phyloP scores from a whole-genome alignment of 2,329 filamentous ascomycete genomes.

The Talaromyces sp. region DNA sequence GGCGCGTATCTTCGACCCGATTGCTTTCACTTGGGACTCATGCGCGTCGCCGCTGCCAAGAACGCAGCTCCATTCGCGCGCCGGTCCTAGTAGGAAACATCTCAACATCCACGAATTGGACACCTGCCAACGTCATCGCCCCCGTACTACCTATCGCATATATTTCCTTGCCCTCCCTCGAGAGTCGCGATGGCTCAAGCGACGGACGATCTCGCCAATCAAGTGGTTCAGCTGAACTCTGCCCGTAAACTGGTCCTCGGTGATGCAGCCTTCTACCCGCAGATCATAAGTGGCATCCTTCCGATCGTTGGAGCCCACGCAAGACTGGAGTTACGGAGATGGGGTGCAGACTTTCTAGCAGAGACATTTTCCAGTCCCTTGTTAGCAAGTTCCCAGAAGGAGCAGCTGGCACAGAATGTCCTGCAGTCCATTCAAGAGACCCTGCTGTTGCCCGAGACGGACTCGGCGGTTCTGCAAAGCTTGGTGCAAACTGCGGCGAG shows the following conservation, averaged over 20 bases:
- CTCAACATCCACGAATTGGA: slow-evolving; percentile 9
- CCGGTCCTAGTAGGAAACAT: slow-evolving; percentile 4
- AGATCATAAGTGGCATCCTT: slow-evolving; percentile 89
- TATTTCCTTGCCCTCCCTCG: slow-evolving; percentile 11
- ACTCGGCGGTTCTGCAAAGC: slow-evolving; percentile 79
- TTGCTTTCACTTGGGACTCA: background rate
- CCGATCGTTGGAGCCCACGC: slow-evolving; percentile 80
- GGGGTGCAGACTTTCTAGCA: slow-evolving; percentile 93
- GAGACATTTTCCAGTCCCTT: slow-evolving; percentile 95
- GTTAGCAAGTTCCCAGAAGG: slow-evolving; percentile 76
- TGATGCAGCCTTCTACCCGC: slow-evolving; percentile 85
- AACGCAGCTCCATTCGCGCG: slow-evolving; percentile 14
- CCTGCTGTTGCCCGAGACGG: slow-evolving; percentile 72
- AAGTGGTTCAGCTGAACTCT: slow-evolving; percentile 84
- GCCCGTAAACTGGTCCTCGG: slow-evolving; percentile 86
- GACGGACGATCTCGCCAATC: slow-evolving; percentile 66
- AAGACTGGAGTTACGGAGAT: slow-evolving; percentile 81
- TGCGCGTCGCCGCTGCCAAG: slow-evolving; percentile 12
- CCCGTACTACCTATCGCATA: slow-evolving; percentile 8
- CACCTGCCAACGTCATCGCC: background rate
- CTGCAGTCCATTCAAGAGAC: slow-evolving; percentile 74
- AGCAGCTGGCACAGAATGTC: slow-evolving; percentile 73
- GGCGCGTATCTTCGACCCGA: background rate
- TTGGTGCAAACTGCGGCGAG: slow-evolving; percentile 87
- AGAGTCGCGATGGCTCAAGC: slow-evolving; percentile 56